phyloP scores from a whole-genome alignment of 2,329 filamentous ascomycete genomes.

The Aspergillus pseudoviridinutans region DNA sequence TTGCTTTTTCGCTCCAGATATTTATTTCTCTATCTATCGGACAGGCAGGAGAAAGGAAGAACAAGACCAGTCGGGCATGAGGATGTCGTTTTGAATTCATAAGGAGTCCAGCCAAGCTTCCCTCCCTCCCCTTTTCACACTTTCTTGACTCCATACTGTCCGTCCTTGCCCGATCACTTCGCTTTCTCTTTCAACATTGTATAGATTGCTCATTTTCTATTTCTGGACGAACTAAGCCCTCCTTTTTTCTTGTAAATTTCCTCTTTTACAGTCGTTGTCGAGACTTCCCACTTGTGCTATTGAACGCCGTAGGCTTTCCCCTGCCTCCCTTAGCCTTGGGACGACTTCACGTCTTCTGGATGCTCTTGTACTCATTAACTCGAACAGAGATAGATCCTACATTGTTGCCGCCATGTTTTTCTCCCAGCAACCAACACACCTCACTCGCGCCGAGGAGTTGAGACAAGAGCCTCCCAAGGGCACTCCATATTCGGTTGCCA shows the following conservation, averaged over 20 bases:
- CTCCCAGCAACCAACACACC: constrained; percentile 30
- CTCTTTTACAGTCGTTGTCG: not conserved
- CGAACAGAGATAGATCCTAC: not conserved
- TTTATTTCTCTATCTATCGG: not conserved
- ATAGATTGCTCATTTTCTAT: not conserved
- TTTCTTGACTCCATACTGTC: not conserved
- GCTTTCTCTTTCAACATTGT: not conserved
- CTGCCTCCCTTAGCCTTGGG: not conserved
- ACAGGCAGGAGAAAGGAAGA: not conserved
- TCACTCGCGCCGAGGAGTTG: constrained; percentile 48
- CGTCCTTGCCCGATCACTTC: not conserved
- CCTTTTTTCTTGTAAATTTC: not conserved
- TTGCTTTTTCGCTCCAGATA: not conserved
- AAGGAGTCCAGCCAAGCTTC: not conserved
- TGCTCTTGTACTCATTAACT: not conserved
- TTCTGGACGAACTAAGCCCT: not conserved
- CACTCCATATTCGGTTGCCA: constrained; percentile 69
- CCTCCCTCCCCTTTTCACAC: not conserved
- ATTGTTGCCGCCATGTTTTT: constrained; percentile 31
- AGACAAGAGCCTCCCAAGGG: constrained; percentile 65
- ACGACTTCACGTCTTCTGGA: no score
- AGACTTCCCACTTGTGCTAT: no score
- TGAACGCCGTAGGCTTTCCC: not conserved
- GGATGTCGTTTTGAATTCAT: not conserved
- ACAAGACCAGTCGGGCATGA: not conserved